Base-by-base conservation (phyloP, 345 rosid genomes). In the Brassica cretica region DNA sequence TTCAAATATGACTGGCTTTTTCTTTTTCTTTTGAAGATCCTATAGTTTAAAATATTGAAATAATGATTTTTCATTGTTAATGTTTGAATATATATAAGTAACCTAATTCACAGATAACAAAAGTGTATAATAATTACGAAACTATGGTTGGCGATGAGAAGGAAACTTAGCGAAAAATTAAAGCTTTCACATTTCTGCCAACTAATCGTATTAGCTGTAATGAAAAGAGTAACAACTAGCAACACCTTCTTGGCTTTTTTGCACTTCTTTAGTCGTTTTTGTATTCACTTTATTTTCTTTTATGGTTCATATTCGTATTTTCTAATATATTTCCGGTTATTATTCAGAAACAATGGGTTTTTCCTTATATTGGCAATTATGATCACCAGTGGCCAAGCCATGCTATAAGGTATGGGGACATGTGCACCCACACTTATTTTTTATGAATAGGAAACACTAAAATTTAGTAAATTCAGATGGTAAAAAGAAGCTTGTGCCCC, bases 151-250 rank as follows among this genome's bases (percentile, higher is more conserved):
- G 65, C 55, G 2, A 71, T 71, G 74, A 12, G 53, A 33, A 56
- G 74, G 35, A 71, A 19, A 71, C 65, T 71, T 70, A 15, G 19
- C 35, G 35, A 71, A 24, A 71, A 51, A 69, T 7, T 0, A 70
- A 53, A 18, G 46, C 16, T 68, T 68, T 25, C 63, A 70, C 63
- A 55, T 32, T 30, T 68, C 39, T 55, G 72, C 73, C 73, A 53
- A 55, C 73, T 71, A 21, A 33, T 71, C 18, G 24, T 71, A 71
- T 58, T 58, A 71, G 74, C 74, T 56, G 74, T 71, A 12, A 58
- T 56, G 32, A 32, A 32, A 30, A 0, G 16, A 18, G 18, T 15
- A 53, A 30, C 73, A 70, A 15, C 21, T 21, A 59, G 29, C 63
- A 56, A 9, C 63, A 56, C 27, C 30, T 9, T 21, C 29, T 59